A percentile compares a stretch with the other conserved stretches of the same genome.
phyloP scores from a whole-genome alignment of 2,329 filamentous ascomycete species.

The Alternaria sp. region DNA sequence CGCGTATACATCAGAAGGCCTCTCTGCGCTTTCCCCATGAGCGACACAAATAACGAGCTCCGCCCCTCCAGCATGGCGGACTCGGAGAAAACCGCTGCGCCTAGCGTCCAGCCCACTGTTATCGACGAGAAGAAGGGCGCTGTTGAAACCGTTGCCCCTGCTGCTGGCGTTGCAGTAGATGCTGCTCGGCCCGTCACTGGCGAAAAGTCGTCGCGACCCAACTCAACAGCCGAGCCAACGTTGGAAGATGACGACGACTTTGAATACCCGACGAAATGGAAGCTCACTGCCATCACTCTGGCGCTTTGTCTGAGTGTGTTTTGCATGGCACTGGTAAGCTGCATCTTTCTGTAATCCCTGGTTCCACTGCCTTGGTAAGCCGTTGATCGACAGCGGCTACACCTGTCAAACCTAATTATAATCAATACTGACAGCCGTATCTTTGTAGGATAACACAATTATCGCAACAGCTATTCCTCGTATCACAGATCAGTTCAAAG shows the following conservation, averaged over 20 bases:
- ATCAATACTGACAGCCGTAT: slow-evolving; percentile 1
- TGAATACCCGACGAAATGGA: slow-evolving; percentile 49
- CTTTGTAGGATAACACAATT: slow-evolving; percentile 56
- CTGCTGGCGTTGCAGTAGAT: slow-evolving; percentile 29
- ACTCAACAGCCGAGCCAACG: slow-evolving; percentile 26
- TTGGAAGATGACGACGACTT: slow-evolving; percentile 40
- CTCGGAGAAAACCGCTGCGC: slow-evolving; percentile 45
- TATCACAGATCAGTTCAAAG: slow-evolving; percentile 59
- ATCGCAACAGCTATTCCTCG: slow-evolving; percentile 59
- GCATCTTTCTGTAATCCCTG: neutral
- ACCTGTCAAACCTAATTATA: neutral
- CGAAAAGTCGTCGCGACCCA: slow-evolving; percentile 25
- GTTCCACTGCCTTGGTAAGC: slow-evolving; percentile 6
- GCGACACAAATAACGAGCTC: slow-evolving; percentile 33
- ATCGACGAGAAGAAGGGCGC: slow-evolving; percentile 38
- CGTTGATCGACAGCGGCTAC: slow-evolving; percentile 8
- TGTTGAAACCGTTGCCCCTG: slow-evolving; percentile 34
- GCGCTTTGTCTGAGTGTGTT: slow-evolving; percentile 50
- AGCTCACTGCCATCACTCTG: slow-evolving; percentile 43
- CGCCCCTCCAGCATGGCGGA: slow-evolving; percentile 44
- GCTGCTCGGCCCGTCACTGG: slow-evolving; percentile 23
- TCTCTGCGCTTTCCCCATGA: slow-evolving; percentile 27
- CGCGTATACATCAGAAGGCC: neutral
- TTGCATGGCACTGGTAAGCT: slow-evolving; percentile 49
- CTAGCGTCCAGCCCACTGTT: slow-evolving; percentile 34